These are phyloP conservation scores for Flaveria linearis DNA, from an alignment of 129 eudicot species.

Conservation along the genomic window DNA sequence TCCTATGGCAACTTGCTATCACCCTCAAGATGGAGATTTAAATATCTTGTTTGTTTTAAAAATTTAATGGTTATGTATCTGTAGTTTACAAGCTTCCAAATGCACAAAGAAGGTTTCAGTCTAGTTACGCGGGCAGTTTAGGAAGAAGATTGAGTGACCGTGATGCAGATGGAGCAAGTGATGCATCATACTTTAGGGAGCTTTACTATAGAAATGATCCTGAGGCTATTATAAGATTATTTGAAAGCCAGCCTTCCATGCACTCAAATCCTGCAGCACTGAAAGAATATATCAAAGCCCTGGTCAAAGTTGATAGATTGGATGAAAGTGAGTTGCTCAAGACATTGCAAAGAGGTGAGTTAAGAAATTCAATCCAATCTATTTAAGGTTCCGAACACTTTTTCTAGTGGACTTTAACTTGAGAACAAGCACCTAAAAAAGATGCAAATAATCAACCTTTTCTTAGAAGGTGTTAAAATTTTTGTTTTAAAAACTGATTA, in stretches of 20 bases:
- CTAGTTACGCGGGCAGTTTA: conserved; percentile 61
- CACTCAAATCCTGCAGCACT: conserved; percentile 75
- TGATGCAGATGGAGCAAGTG: conserved; percentile 54
- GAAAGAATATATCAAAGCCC: conserved; percentile 85
- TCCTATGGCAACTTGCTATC: neutral
- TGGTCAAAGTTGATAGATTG: conserved; percentile 82
- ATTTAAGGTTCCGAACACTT: neutral
- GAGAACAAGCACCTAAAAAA: neutral
- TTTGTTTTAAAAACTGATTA: neutral
- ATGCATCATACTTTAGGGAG: conserved; percentile 58
- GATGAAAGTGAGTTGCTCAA: conserved; percentile 84
- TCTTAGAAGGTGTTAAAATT: neutral
- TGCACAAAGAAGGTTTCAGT: conserved; percentile 50
- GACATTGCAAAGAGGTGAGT: conserved; percentile 84
- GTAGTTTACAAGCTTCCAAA: conserved; percentile 44
- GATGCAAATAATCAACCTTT: neutral
- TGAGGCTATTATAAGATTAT: conserved; percentile 71
- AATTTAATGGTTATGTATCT: conserved; percentile 10
- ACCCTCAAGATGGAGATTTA: neutral
- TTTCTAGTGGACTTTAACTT: neutral
- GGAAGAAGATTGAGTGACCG: conserved; percentile 66
- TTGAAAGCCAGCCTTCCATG: conserved; percentile 81
- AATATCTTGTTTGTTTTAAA: neutral
- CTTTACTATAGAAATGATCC: conserved; percentile 74
- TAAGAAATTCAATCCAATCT: neutral